These are phyloP conservation scores for Lanmaoa pseudosensibilis DNA, from an alignment of 768 basidiomycete species.

Conservation along the genomic window DNA sequence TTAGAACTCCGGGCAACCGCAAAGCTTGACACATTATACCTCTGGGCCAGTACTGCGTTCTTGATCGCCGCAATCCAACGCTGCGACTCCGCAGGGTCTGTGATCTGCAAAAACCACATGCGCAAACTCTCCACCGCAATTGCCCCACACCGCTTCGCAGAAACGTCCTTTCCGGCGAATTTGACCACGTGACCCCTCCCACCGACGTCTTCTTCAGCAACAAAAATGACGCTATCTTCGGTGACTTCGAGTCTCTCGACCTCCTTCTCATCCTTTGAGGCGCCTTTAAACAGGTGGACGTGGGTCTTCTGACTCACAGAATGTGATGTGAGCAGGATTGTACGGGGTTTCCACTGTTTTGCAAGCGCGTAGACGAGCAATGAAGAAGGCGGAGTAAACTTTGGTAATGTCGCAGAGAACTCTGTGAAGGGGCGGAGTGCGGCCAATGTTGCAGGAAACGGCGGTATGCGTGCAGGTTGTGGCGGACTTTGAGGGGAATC, in stretches of 20 bases:
- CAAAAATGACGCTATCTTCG: slow-evolving; percentile 73
- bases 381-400: slow-evolving; percentile 67
- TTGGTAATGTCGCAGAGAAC: slow-evolving; percentile 56
- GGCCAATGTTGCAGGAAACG: slow-evolving; percentile 60
- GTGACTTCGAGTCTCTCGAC: slow-evolving; percentile 74
- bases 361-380: slow-evolving; percentile 71
- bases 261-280: slow-evolving; percentile 60
- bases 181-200: slow-evolving; percentile 58
- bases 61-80: slow-evolving; percentile 78
- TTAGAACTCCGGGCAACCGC: neutral
- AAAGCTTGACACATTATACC: slow-evolving; percentile 39
- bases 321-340: slow-evolving; percentile 56
- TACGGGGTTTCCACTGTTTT: slow-evolving; percentile 70
- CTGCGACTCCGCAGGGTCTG: slow-evolving; percentile 60
- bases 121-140: slow-evolving; percentile 2
- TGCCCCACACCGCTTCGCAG: slow-evolving; percentile 36
- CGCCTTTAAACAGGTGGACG: slow-evolving; percentile 72
- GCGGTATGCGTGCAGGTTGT: slow-evolving; percentile 36
- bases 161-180: slow-evolving; percentile 64
- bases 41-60: slow-evolving; percentile 65
- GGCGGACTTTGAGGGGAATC: slow-evolving; percentile 18
- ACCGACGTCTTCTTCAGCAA: slow-evolving; percentile 56
- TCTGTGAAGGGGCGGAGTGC: slow-evolving; percentile 54
- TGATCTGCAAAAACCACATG: slow-evolving; percentile 67
- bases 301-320: slow-evolving; percentile 42